Conservation (phyloP, 371 early-diverging fungal species). For the Mortierella sp. region DNA sequence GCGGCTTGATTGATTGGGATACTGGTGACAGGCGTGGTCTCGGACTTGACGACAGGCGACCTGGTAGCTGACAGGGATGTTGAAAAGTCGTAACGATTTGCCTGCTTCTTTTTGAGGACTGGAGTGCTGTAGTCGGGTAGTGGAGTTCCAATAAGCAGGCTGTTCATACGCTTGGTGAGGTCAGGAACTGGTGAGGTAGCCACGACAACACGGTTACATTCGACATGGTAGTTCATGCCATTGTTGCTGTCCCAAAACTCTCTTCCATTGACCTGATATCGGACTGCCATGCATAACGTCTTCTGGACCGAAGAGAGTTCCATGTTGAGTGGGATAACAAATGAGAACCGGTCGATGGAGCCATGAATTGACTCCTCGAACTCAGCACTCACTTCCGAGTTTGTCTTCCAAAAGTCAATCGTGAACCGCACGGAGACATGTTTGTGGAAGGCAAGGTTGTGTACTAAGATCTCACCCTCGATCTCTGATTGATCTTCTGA, state of each 20-base stretch:
- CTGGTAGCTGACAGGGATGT: constrained; percentile 40
- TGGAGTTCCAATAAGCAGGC: constrained; percentile 14
- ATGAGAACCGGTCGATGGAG: constrained; percentile 40
- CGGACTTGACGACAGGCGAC: background rate
- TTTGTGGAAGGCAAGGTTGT: constrained; percentile 84
- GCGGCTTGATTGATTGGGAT: constrained; percentile 18
- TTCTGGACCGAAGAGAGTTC: constrained; percentile 26
- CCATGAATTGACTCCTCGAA: constrained; percentile 61
- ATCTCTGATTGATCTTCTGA: constrained; percentile 55
- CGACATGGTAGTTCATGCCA: constrained; percentile 74
- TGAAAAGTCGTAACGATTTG: constrained; percentile 47
- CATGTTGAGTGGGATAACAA: constrained; percentile 45
- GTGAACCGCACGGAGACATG: constrained; percentile 75
- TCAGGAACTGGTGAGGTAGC: constrained; percentile 14
- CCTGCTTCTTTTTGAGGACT: constrained; percentile 33
- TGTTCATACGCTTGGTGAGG: constrained; percentile 28
- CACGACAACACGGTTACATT: constrained; percentile 46
- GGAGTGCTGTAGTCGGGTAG: constrained; percentile 33
- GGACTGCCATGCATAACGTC: constrained; percentile 61
- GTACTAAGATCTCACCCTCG: constrained; percentile 71
- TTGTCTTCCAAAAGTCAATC: constrained; percentile 74
- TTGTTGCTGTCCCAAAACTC: constrained; percentile 88
- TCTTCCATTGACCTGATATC: constrained; percentile 67
- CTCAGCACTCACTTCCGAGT: constrained; percentile 63
- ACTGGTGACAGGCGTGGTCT: background rate